A percentile compares a stretch with the other conserved stretches of the same genome.
Conservation (phyloP, 306 rosid genomes). For the Benincasa hispida region DNA sequence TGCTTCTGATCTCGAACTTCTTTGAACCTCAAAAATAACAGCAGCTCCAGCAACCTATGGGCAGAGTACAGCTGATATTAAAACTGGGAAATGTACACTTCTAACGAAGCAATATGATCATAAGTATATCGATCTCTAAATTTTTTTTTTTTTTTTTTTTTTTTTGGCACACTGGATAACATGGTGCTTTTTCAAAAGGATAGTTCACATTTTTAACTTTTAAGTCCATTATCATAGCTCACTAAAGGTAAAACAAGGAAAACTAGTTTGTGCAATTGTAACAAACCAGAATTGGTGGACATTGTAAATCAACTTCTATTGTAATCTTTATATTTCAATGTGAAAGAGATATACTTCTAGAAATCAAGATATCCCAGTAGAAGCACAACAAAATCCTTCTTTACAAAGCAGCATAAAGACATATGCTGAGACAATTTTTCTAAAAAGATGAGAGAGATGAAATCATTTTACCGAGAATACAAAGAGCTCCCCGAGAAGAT, state of each 20-base stretch:
- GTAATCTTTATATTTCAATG: neutral
- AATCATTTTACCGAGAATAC: constrained; percentile 46
- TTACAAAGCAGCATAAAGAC: neutral
- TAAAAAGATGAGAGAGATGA: neutral
- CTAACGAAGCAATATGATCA: neutral
- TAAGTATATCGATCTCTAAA: neutral
- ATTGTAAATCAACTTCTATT: neutral
- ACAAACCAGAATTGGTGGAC: neutral
- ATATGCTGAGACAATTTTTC: neutral
- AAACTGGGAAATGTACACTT: neutral
- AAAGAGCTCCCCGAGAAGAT: constrained; percentile 62
- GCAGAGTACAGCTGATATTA: neutral
- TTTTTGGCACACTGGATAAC: neutral
- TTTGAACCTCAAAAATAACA: constrained; percentile 40
- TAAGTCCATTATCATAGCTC: neutral
- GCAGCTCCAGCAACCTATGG: constrained; percentile 36
- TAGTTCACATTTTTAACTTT: neutral
- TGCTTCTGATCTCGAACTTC: constrained; percentile 41
- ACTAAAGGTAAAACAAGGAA: neutral
- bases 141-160: neutral
- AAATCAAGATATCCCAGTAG: neutral
- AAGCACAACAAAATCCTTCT: neutral
- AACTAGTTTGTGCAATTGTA: neutral
- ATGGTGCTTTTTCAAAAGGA: neutral
- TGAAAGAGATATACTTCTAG: neutral